Evolutionary conservation across 2,329 filamentous ascomycete species (phyloP).

Genomic region (Xylariaceae sp.): DNA sequence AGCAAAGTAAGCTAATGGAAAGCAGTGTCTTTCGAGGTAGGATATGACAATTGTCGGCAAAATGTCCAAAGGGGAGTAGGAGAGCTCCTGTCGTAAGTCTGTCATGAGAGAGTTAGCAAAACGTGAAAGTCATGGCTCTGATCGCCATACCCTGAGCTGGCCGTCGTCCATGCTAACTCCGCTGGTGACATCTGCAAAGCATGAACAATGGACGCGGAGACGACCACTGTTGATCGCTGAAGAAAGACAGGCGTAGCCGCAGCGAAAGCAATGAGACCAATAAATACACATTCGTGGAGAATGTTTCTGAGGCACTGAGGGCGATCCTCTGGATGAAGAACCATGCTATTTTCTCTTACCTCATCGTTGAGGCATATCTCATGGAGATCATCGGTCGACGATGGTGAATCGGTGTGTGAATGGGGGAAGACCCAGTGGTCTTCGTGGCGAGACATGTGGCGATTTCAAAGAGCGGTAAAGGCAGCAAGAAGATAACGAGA

Average conservation of each 20-base stretch:
- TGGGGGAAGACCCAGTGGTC: conserved; percentile 17
- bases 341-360: conserved; percentile 9
- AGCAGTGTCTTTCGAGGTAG: conserved; percentile 27
- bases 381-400: conserved; percentile 23
- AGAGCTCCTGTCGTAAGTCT: conserved; percentile 29
- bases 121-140: not conserved
- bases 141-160: conserved; percentile 26
- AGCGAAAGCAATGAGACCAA: conserved; percentile 25
- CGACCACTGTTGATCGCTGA: conserved; percentile 27
- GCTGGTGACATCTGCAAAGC: conserved; percentile 25
- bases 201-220: conserved; percentile 22
- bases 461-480: conserved; percentile 3
- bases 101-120: not conserved
- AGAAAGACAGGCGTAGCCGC: conserved; percentile 29
- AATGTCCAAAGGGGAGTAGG: conserved; percentile 27
- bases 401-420: conserved; percentile 6
- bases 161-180: conserved; percentile 27
- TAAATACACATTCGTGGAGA: conserved; percentile 25
- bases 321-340: conserved; percentile 20
- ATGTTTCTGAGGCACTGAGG: conserved; percentile 23
- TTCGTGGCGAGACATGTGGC: conserved; percentile 18
- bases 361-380: conserved; percentile 27
- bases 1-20: conserved; percentile 22
- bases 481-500: conserved; percentile 6
- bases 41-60: conserved; percentile 23